Conservation (phyloP, 2,329 filamentous ascomycete species). For the Alternaria novae-zelandiae region DNA sequence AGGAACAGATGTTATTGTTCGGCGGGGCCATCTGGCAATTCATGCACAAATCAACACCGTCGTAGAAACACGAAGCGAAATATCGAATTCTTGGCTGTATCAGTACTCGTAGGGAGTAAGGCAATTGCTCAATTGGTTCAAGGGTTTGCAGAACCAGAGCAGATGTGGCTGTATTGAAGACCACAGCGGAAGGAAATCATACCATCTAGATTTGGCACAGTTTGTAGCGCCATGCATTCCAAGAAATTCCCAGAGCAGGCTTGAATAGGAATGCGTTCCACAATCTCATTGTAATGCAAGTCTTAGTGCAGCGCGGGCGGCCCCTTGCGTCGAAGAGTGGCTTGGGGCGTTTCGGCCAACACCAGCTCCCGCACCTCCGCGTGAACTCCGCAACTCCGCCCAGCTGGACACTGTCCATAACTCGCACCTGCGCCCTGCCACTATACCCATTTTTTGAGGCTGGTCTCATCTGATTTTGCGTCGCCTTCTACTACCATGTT, state of each 20-base stretch:
- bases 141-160: background rate
- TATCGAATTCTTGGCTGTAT: slow-evolving; percentile 1
- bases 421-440: slow-evolving; percentile 6
- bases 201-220: slow-evolving; percentile 1
- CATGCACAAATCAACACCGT: background rate
- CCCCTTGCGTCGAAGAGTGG: slow-evolving; percentile 30
- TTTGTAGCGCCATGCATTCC: background rate
- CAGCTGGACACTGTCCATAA: slow-evolving; percentile 11
- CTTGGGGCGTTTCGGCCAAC: slow-evolving; percentile 40
- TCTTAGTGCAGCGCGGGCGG: slow-evolving; percentile 6
- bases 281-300: slow-evolving; percentile 31
- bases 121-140: slow-evolving; percentile 1
- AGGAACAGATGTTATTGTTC: background rate
- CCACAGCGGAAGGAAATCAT: background rate
- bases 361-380: slow-evolving; percentile 35
- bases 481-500: slow-evolving; percentile 21
- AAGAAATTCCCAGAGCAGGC: slow-evolving; percentile 19
- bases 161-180: background rate
- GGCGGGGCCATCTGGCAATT: background rate
- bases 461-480: background rate
- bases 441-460: background rate
- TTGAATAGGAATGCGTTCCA: slow-evolving; percentile 34
- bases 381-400: slow-evolving; percentile 29
- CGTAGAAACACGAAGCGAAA: background rate
- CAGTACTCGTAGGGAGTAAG: background rate